These are phyloP conservation scores for Ganoderma lingzhi DNA, from an alignment of 1,284 basidiomycete genomes.

Conservation along the genomic window DNA sequence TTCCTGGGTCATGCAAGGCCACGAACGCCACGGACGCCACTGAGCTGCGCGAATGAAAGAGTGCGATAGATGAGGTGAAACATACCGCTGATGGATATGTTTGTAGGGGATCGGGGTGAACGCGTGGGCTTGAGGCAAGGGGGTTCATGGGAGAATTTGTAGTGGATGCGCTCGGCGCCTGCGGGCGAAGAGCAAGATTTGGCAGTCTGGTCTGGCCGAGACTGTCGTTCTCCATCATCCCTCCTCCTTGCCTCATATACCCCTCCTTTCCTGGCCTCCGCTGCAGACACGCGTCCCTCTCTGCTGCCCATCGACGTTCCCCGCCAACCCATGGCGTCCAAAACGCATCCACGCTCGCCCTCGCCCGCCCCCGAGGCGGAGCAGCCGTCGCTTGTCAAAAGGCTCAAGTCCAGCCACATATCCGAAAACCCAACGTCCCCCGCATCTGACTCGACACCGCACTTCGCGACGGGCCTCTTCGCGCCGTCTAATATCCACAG, in stretches of 20 bases:
- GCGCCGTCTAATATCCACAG: constrained; percentile 61
- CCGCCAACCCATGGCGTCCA: constrained; percentile 31
- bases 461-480: constrained; percentile 66
- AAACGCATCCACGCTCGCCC: constrained; percentile 42
- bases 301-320: constrained; percentile 5
- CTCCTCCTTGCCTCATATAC: constrained; percentile 27
- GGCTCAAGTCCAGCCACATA: constrained; percentile 44
- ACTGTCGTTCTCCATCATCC: constrained; percentile 31
- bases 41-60: neutral
- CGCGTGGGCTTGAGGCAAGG: constrained; percentile 14
- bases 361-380: constrained; percentile 31
- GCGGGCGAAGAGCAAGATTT: constrained; percentile 6
- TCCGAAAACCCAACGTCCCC: constrained; percentile 22
- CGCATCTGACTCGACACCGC: constrained; percentile 43
- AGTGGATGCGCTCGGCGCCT: constrained; percentile 23
- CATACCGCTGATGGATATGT: constrained; percentile 5
- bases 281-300: constrained; percentile 13
- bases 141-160: constrained; percentile 22
- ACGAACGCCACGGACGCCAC: neutral
- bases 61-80: neutral
- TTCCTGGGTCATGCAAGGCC: neutral
- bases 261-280: constrained; percentile 18
- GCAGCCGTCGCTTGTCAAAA: constrained; percentile 40
- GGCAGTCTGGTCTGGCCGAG: constrained; percentile 38
- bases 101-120: constrained; percentile 6